A percentile compares a stretch with the other conserved stretches of the same genome.
These are phyloP conservation scores for Tilletia caries DNA, from an alignment of 1,284 basidiomycete species.

Conservation along the genomic window DNA sequence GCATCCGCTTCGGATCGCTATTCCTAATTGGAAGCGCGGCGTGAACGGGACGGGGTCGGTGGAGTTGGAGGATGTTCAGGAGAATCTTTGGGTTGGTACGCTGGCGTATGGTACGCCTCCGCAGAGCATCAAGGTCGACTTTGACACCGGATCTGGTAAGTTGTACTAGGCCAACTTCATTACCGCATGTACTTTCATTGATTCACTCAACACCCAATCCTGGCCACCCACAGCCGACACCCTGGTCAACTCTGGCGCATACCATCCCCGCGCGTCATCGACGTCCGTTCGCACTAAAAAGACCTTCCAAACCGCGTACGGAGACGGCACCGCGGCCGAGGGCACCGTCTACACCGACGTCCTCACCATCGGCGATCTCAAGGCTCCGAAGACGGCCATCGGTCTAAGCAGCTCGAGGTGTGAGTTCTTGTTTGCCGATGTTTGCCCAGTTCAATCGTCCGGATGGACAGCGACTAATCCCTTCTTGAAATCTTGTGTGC, in stretches of 20 bases:
- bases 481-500: too few species aligned
- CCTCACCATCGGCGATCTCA: conserved; percentile 55
- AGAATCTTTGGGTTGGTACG: conserved; percentile 45
- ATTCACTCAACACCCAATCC: not conserved
- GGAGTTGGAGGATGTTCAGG: conserved; percentile 32
- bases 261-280: conserved; percentile 32
- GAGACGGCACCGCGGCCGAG: conserved; percentile 60
- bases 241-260: conserved; percentile 43
- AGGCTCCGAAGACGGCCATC: conserved; percentile 50
- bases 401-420: conserved; percentile 51
- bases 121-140: conserved; percentile 41
- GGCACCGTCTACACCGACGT: conserved; percentile 62
- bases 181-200: not conserved
- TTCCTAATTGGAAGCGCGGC: conserved; percentile 7
- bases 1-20: conserved; percentile 22
- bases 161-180: too few species aligned
- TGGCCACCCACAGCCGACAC: conserved; percentile 27
- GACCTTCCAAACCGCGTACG: conserved; percentile 60
- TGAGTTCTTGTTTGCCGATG: too few species aligned
- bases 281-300: conserved; percentile 34
- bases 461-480: too few species aligned
- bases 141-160: conserved; percentile 48
- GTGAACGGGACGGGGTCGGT: conserved; percentile 35
- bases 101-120: conserved; percentile 41
- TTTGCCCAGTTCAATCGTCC: too few species aligned